Evolutionary conservation across 2,329 filamentous ascomycete species (phyloP).

Genomic region (Fusarium subtropicale): DNA sequence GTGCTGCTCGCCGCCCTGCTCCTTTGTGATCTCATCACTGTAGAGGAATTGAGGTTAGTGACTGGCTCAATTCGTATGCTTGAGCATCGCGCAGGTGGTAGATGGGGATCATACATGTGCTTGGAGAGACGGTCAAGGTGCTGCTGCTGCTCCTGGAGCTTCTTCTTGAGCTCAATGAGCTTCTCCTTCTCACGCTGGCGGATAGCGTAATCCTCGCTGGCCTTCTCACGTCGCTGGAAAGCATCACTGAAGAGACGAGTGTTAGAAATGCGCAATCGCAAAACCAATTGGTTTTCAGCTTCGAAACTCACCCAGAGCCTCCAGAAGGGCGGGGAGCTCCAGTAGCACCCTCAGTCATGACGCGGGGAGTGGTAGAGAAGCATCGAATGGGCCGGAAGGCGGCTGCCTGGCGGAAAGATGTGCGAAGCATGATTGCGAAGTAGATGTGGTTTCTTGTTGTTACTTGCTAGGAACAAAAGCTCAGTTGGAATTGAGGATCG

Average conservation of each 20-base stretch:
- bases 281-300: constrained; percentile 19
- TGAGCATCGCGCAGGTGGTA: constrained; percentile 6
- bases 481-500: constrained; percentile 18
- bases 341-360: constrained; percentile 77
- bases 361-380: constrained; percentile 72
- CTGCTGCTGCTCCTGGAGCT: constrained; percentile 80
- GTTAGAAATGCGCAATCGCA: constrained; percentile 13
- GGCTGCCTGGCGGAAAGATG: constrained; percentile 67
- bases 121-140: constrained; percentile 87
- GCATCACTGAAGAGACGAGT: constrained; percentile 72
- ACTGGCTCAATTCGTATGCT: not conserved
- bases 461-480: constrained; percentile 22
- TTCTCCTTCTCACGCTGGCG: constrained; percentile 90
- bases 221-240: constrained; percentile 92
- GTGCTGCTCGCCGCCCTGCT: constrained; percentile 75
- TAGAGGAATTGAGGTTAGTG: constrained; percentile 22
- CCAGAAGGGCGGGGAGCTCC: constrained; percentile 68
- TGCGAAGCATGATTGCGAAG: constrained; percentile 71
- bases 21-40: constrained; percentile 82
- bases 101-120: constrained; percentile 75
- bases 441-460: constrained; percentile 13
- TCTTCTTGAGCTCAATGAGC: constrained; percentile 79
- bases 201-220: constrained; percentile 87
- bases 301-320: constrained; percentile 62
- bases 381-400: constrained; percentile 66